Base-by-base conservation (phyloP, 2,329 filamentous ascomycete species). In the Pseudocercospora crystallina region DNA sequence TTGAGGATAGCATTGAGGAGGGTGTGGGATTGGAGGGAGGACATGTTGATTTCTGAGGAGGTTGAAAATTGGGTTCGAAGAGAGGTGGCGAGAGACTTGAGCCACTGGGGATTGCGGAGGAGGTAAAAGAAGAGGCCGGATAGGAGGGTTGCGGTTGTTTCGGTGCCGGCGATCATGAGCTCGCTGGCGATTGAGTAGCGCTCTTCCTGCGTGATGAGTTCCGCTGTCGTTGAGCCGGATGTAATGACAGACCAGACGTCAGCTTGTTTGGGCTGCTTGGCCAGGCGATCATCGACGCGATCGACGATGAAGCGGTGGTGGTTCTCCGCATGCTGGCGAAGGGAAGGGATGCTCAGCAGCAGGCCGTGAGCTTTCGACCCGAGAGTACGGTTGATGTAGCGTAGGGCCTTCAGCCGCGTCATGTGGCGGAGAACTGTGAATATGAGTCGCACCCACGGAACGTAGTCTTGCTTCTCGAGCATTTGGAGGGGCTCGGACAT, bases 151-250 rank as follows among this genome's bases (percentile, higher is more conserved):
- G 69, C 68, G 1, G 63, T 68, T 0, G 69, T 70, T 42, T 73
- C 70, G 8, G 65, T 70, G 2, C 70, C 70, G 1, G 66, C 70
- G 32, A 69, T 51, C 55, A 72, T 69, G 31, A 73, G 57, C 8
- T 67, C 53, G 5, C 55, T 53, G 5, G 60, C 64, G 29, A 62
- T 69, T 26, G 61, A 55, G 29, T 68, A 59, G 41, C 71, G 60
- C 47, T 72, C 69, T 1, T 49, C 65, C 7, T 61, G 32, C 4
- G 47, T 54, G 36, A 65, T 45, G 35, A 36, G 39, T 17, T 12
- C 40, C 8, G 51, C 54, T 46, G 52, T 45, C 33, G 38, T 46
- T 26, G 56, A 57, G 15, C 57, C 57, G 13, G 62, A 36, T 31
- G 63, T 60, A 29, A 56, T 55, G 8, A 56, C 54, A 11, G 51